Conservation (phyloP, 345 rosid genomes). For the Dimocarpus longan region DNA sequence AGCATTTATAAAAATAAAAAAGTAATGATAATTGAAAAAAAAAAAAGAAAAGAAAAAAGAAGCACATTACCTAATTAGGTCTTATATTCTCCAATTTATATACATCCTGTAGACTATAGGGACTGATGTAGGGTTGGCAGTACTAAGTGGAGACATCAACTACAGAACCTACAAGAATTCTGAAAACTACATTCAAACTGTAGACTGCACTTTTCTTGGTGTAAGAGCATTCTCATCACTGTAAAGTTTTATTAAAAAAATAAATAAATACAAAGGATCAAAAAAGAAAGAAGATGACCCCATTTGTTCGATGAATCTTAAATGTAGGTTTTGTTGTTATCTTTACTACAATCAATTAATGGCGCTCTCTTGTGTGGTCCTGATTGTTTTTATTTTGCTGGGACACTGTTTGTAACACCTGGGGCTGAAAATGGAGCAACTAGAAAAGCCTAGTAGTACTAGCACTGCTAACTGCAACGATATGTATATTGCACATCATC, state of each 20-base stretch:
- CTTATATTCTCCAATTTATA: not conserved
- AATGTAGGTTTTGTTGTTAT: constrained; percentile 1
- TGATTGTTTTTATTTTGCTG: not conserved
- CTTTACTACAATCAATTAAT: constrained; percentile 16
- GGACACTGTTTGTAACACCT: constrained; percentile 13
- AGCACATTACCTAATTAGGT: not conserved
- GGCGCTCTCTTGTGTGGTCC: constrained; percentile 20
- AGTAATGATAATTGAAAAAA: not conserved
- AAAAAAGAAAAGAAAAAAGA: not conserved
- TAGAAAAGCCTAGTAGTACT: not conserved
- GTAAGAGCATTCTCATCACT: constrained; percentile 19
- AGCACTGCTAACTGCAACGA: not conserved
- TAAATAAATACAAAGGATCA: not conserved
- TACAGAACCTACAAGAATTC: not conserved
- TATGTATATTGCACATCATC: not conserved
- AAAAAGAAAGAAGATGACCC: not conserved
- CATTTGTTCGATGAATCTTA: constrained; percentile 5
- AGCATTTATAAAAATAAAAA: too few species aligned
- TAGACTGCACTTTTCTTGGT: constrained; percentile 17
- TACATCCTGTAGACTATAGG: not conserved
- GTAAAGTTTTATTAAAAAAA: not conserved
- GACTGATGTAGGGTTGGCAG: not conserved
- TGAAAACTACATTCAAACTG: constrained; percentile 15
- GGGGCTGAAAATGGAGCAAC: constrained; percentile 15
- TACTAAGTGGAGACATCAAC: not conserved